Percentiles rank a stretch among this genome's conserved stretches.
These are phyloP conservation scores for Sporisorium sorghi DNA, from an alignment of 1,284 basidiomycete genomes.

Conservation along the genomic window DNA sequence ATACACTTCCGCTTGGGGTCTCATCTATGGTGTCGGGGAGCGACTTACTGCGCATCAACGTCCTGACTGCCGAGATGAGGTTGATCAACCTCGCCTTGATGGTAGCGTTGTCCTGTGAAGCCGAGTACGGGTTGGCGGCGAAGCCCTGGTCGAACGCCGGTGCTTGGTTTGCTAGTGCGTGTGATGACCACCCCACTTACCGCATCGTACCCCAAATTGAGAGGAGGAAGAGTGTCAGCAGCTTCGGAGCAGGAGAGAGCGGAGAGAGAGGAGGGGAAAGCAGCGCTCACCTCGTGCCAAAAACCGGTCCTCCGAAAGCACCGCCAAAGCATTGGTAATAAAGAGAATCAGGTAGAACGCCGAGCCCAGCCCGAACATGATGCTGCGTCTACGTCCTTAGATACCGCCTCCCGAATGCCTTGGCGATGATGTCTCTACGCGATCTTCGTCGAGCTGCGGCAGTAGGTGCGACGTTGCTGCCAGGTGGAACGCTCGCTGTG, in stretches of 20 bases:
- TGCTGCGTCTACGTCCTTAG: no score
- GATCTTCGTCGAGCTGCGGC: no score
- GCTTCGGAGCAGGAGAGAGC: no score
- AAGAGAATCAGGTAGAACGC: conserved; percentile 75
- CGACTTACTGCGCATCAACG: conserved; percentile 88
- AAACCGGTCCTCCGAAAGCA: conserved; percentile 94
- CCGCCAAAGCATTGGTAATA: conserved; percentile 90
- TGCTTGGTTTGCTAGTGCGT: conserved; percentile 24
- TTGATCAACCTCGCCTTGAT: conserved; percentile 89
- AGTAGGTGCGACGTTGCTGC: no score
- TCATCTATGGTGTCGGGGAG: no score
- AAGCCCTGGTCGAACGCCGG: conserved; percentile 47
- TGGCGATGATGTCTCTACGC: no score
- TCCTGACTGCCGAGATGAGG: conserved; percentile 91
- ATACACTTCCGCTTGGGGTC: no score
- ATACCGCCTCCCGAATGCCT: no score
- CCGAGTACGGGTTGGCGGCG: conserved; percentile 22
- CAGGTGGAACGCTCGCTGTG: no score
- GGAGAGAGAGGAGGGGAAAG: neutral
- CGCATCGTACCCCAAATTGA: no score
- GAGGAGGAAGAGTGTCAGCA: neutral
- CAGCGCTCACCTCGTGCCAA: conserved; percentile 83
- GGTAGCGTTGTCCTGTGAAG: conserved; percentile 67
- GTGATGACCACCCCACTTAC: conserved; percentile 89
- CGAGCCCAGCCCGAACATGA: conserved; percentile 62